Base-by-base conservation (phyloP, 2,329 filamentous ascomycete species). In the Pyrenophora tritici-repentis region DNA sequence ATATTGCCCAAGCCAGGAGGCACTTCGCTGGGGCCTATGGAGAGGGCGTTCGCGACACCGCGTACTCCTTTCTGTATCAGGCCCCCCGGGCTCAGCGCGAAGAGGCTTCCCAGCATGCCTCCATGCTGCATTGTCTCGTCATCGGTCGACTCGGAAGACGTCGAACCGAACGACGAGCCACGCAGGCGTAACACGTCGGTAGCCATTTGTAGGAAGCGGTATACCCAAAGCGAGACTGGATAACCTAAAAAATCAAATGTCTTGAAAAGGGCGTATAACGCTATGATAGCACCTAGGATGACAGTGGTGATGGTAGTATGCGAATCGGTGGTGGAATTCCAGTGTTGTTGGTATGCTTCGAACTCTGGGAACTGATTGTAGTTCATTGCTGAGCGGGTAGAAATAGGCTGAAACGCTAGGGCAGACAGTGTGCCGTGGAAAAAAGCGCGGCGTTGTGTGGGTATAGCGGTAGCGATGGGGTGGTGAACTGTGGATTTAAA, bases 1-100 rank as follows among this genome's bases (percentile, higher is more conserved):
- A 86, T 87, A 71, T 99, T 99, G 8, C 90, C 91, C 45, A 97
- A 77, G 0, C 94, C 94, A 1, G 78, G 69, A 12, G 79, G 79
- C 10, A 67, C 72, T 44, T 67, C 55, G 48, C 61, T 66, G 26
- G 62, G 53, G 7, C 47, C 63, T 39, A 58, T 63, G 3, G 75
- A 65, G 26, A 72, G 59, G 14, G 73, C 73, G n/a, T 71, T 72
- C 7, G 70, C 63, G 4, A 73, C 54, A 22, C 72, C 73, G 18
- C 63, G 52, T 20, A 71, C 62, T 29, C 68, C 61, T 43, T 68
- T 72, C n/a, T 63, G 60, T n/a, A 78, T 50, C 6, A 77, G 52
- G 29, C 67, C 67, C 13, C 62, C 65, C 34, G 70, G 67, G 33
- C 70, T 72, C 10, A 79, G 57, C 16, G 75, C 74, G 42, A 79